Base-by-base conservation (phyloP, 805 yeast species). In the Kuraishia capsulata region DNA sequence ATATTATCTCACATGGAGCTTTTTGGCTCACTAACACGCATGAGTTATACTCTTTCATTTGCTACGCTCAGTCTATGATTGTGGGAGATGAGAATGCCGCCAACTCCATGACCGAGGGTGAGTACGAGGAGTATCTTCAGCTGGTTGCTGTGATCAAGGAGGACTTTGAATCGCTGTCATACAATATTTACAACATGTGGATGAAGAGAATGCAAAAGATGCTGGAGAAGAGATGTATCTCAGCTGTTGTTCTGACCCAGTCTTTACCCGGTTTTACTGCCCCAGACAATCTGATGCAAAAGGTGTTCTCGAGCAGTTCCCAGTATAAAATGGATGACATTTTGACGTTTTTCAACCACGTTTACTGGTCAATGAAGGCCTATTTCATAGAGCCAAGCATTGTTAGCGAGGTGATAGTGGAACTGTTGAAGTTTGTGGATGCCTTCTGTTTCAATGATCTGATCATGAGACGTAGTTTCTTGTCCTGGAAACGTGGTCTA, bases 11-110 rank as follows among this genome's bases (percentile, higher is more conserved):
- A 35, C 87, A 87, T 50, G 97, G 96, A 48, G 95, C 97, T 0
- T 92, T 89, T 67, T 92, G 98, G 98, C 70, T 92, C 46, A 85
- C 97, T 3, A 92, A 92, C 62, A 89, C 94, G 3, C 96, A 92
- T 57, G 97, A 92, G 57, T 71, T 92, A 51, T 85, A 84, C 59
- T 88, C 97, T 3, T 92, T 92, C 67, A 95, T 90, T 42, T 78
- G 89, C 13, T 84, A 87, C 60, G 97, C 97, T 3, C 95, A 90
- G 60, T 76, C 78, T 42, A 87, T 95, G n/a, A 86, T 92, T 43
- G 64, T 85, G 37, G 89, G 85, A 34, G 87, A 86, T 53, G 95
- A 84, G 54, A 71, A 80, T 4, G 71, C 86, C 44, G 71, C 83
- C 33, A 76, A 76, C 43, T 95, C 84, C 44, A 81, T 92, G 88